These are phyloP conservation scores for slime mould (Dictyostelium discoideum) DNA, from an alignment of 78 protist genomes.

Conservation along the genomic window DNA sequence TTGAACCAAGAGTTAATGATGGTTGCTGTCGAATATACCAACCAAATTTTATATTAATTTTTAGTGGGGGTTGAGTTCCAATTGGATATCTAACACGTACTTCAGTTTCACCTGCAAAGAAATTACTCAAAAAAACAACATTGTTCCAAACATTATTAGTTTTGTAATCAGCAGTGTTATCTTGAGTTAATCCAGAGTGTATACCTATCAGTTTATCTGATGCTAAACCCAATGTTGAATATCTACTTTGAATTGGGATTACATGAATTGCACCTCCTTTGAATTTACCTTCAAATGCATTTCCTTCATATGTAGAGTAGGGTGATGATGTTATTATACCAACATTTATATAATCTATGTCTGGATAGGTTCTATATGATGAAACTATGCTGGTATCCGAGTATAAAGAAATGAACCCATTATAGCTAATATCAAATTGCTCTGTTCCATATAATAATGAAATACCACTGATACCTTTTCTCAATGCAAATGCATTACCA, in stretches of 20 bases:
- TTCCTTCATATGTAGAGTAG: background rate
- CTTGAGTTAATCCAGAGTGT: background rate
- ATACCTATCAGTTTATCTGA: background rate
- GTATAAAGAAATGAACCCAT: background rate
- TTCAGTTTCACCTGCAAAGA: slow-evolving; percentile 20
- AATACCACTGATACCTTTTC: background rate
- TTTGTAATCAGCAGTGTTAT: background rate
- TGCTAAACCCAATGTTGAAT: background rate
- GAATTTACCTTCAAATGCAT: slow-evolving; percentile 18
- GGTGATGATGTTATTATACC: slow-evolving; percentile 12
- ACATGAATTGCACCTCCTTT: background rate
- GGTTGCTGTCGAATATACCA: background rate
- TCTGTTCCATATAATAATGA: slow-evolving; percentile 7
- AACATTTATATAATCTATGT: background rate
- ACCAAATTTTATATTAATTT: background rate
- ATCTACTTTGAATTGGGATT: slow-evolving; percentile 1
- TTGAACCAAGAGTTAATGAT: background rate
- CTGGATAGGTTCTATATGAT: background rate
- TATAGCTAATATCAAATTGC: background rate
- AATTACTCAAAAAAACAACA: background rate
- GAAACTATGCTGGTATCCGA: background rate
- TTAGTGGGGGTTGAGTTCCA: background rate
- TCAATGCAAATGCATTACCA: background rate
- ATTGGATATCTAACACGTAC: background rate
- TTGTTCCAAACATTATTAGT: background rate